Conservation (phyloP, 2,329 filamentous ascomycete species). For the Ophiocordyceps unilateralis region DNA sequence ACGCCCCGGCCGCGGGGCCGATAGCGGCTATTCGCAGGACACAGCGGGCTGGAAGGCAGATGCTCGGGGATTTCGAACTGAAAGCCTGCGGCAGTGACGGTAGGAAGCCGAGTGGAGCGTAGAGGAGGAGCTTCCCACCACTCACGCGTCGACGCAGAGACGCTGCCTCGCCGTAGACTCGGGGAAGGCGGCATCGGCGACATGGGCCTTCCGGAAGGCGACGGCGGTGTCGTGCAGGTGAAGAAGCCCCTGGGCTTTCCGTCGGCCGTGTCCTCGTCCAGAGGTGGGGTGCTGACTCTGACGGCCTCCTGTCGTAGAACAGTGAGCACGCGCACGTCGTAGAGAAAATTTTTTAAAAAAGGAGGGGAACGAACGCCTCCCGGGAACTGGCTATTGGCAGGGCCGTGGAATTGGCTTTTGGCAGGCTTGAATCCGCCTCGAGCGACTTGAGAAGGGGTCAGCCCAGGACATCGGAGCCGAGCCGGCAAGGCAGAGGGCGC, state of each 20-base stretch:
- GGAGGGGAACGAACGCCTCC: conserved; percentile 15
- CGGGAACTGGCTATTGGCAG: conserved; percentile 12
- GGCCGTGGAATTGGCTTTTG: too few relatives aligned
- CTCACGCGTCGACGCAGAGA: conserved; percentile 11
- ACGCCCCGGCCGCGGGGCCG: conserved; percentile 26
- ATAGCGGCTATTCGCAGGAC: conserved; percentile 28
- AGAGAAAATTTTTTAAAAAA: too few relatives aligned
- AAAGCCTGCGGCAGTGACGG: conserved; percentile 13
- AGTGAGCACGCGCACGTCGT: not conserved
- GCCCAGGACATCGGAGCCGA: not conserved
- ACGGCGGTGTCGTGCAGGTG: conserved; percentile 18
- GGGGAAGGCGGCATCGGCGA: conserved; percentile 1
- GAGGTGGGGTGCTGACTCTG: conserved; percentile 28
- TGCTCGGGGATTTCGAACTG: conserved; percentile 34
- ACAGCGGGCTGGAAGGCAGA: conserved; percentile 31
- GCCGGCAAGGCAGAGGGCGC: not conserved
- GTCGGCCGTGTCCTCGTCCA: conserved; percentile 20
- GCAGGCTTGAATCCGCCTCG: conserved; percentile 3
- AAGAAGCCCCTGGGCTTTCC: conserved; percentile 25
- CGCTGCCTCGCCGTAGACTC: conserved; percentile 7
- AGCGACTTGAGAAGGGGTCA: not conserved
- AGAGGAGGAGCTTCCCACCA: conserved; percentile 18
- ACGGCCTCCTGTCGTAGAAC: conserved; percentile 23
- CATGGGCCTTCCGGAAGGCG: not conserved
- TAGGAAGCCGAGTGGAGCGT: conserved; percentile 2